Percentiles rank a stretch among this genome's conserved stretches.
Evolutionary conservation across 2,329 filamentous ascomycete genomes (phyloP).

Genomic region (Trichoderma semiorbis): DNA sequence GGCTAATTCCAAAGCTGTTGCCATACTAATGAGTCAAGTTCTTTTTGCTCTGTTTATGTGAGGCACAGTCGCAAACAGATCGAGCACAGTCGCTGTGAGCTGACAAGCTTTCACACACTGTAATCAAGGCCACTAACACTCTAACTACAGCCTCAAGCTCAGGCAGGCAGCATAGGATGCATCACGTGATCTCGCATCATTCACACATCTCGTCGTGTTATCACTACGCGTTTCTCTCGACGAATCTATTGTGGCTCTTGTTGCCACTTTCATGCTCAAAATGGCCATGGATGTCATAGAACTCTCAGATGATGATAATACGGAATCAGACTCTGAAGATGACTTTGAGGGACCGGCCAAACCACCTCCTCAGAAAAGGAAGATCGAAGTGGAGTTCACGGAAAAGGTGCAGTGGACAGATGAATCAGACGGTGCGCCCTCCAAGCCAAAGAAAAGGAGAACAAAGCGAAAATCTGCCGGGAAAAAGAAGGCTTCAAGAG

Average conservation of each 20-base stretch:
- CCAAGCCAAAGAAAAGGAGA: constrained; percentile 44
- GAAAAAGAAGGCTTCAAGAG: constrained; percentile 27
- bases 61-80: background rate
- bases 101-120: background rate
- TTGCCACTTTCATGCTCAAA: background rate
- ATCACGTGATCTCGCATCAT: constrained; percentile 7
- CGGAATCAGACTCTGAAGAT: constrained; percentile 23
- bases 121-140: background rate
- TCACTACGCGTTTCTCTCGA: background rate
- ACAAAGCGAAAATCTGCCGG: constrained; percentile 30
- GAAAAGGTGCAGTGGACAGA: constrained; percentile 54
- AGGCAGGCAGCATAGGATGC: background rate
- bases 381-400: constrained; percentile 34
- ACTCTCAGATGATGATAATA: constrained; percentile 27
- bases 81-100: background rate
- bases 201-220: background rate
- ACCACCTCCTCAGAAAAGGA: constrained; percentile 35
- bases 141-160: background rate
- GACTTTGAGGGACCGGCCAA: constrained; percentile 1
- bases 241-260: background rate
- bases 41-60: background rate
- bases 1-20: background rate
- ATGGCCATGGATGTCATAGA: constrained; percentile 25
- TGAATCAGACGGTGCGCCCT: constrained; percentile 59
- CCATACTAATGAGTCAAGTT: too few relatives aligned